Conservation (phyloP, 75 land plant genomes). For the Pinus tabuliformis region DNA sequence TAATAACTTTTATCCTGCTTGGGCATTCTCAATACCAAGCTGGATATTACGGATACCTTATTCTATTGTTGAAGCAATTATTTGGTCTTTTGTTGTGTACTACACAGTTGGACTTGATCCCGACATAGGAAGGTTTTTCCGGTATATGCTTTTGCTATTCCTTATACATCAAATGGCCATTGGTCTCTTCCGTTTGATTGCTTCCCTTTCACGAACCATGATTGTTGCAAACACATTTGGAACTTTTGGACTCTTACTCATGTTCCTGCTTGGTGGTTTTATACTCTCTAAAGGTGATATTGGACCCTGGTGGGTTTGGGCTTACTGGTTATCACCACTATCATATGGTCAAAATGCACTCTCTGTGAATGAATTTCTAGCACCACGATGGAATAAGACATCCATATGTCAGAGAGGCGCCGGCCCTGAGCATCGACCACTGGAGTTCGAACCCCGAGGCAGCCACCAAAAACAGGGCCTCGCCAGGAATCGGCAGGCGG, state of each 20-base stretch:
- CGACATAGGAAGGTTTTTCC: constrained; percentile 39
- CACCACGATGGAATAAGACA: constrained; percentile 23
- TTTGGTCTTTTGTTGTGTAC: constrained; percentile 79
- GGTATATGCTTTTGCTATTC: not conserved
- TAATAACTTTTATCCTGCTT: constrained; percentile 75
- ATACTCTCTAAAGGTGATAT: constrained; percentile 49
- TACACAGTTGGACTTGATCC: constrained; percentile 75
- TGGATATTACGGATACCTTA: constrained; percentile 82
- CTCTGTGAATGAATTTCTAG: constrained; percentile 38
- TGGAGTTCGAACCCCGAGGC: constrained; percentile 32
- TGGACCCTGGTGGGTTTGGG: constrained; percentile 76
- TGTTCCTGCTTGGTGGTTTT: constrained; percentile 49
- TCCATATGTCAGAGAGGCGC: constrained; percentile 31
- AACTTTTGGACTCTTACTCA: constrained; percentile 27
- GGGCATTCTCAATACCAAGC: constrained; percentile 71
- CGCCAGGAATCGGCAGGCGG: constrained; percentile 18
- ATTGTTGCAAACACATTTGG: constrained; percentile 51
- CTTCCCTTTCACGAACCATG: constrained; percentile 28
- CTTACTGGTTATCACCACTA: constrained; percentile 39
- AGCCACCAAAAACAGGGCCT: constrained; percentile 37
- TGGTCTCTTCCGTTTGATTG: constrained; percentile 48
- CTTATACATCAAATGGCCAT: constrained; percentile 39
- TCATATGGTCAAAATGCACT: constrained; percentile 38
- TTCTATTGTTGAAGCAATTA: constrained; percentile 64
- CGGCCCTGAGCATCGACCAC: constrained; percentile 20